Base-by-base conservation (phyloP, 78 protist genomes). In the Chrysochromulina parva region DNA sequence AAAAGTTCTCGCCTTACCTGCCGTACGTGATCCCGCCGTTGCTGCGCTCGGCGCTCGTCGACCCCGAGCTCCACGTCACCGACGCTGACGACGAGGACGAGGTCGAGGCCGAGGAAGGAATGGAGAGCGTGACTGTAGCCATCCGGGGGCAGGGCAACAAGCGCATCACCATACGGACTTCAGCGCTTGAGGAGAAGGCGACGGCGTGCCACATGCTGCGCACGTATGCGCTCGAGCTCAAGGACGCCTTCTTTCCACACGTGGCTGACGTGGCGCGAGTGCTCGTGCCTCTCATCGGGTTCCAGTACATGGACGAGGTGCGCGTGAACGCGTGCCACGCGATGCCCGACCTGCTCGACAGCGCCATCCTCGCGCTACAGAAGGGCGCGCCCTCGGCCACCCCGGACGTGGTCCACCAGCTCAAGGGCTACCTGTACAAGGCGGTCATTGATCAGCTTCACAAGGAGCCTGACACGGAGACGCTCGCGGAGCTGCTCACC, bases 1-100 rank as follows among this genome's bases (percentile, higher is more conserved):
- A 76, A 52, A 96, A 94, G 48, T 98, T 98, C 69, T 67, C 54
- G 17, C 98, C 97, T 55, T 97, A 95, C 93, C 92, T 97, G 54
- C 55, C 60, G 1, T 48, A 13, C 67, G 95, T 95, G 28, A 91
- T 96, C 94, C 94, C 94, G 50, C 95, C 96, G 85, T 87, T 97
- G 26, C 50, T 96, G 38, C 3, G 7, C 47, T 76, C 88, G 66
- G 92, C 86, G 54, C 55, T 17, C 22, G 4, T 78, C 65, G 84
- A 89, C 74, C 84, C 88, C n/a, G 92, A 78, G 67, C 67, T 84
- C 9, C 7, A 14, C 55, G 58, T 84, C 55, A 53, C 73, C 55
- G 74, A 59, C 71, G 74, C 47, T 2, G 84, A 74, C 55, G 84
- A 74, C 26, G 58, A 1, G 24, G 84, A 38, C 19, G 58, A 48